Conservation (phyloP, 2,329 filamentous ascomycete genomes). For the Pseudogymnoascus sp. region DNA sequence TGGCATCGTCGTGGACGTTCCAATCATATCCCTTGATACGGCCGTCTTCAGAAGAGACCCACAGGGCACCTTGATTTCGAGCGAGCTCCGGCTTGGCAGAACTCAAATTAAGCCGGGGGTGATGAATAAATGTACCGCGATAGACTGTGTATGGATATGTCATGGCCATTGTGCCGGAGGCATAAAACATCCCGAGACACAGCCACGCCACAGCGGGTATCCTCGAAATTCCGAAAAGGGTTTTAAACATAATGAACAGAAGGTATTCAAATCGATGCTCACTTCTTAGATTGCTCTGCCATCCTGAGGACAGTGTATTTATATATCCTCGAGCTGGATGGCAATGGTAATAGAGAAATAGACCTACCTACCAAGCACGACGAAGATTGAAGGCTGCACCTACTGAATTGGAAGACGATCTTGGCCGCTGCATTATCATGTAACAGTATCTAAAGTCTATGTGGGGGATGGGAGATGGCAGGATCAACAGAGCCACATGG, state of each 20-base stretch:
- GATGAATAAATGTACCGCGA: constrained; percentile 4
- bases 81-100: neutral
- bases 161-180: neutral
- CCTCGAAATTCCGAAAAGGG: neutral
- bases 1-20: neutral
- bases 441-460: neutral
- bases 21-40: neutral
- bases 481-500: neutral
- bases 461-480: neutral
- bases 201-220: neutral
- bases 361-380: neutral
- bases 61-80: constrained; percentile 5
- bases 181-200: neutral
- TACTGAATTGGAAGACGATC: neutral
- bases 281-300: neutral
- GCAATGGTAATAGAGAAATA: neutral
- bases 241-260: neutral
- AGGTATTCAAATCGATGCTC: neutral
- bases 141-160: neutral
- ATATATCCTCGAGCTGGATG: neutral
- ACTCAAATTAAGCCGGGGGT: neutral
- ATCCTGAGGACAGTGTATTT: neutral
- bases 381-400: neutral
- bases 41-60: neutral
- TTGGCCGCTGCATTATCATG: neutral